Evolutionary conservation across 495 filamentous ascomycete genomes (phyloP), one percentile per base, ranked within the genome.

Genomic region (Lophiotrema nucula): DNA sequence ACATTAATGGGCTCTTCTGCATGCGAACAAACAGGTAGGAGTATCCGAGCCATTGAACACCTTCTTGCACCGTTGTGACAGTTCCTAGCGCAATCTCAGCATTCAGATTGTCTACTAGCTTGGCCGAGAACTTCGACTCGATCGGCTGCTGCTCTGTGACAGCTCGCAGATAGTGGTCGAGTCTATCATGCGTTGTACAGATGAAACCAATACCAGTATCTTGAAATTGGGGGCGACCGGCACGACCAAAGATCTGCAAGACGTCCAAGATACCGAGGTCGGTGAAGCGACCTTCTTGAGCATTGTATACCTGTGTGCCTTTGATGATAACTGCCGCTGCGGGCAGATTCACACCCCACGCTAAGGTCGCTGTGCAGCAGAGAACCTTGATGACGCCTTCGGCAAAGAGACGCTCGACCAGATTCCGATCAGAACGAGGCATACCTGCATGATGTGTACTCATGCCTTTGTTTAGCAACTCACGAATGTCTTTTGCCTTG

Each of bases 321-420:
- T 97, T 97, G 76, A 99, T 99, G 49, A 99, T 81, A 22, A 99
- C 93, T 2, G 93, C 95, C 12, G 95, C 92, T 8, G 93, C 93
- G 1, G 93, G 93, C 70, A 99, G 82, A 75, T 99, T 99, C 62
- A 99, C 92, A 83, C 93, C 93, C 93, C 93, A 99, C 10, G 93
- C 93, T 39, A 99, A 78, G 0, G 93, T 99, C 11, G 93, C 93
- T 13, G 93, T 99, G 84, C 95, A 97, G 76, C 93, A 97, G 6
- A 99, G 85, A 0, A 99, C 90, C 69, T 92, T 95, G 66, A 97
- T 82, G 11, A 95, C 81, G 2, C 93, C 93, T 64, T 93, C 83
- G 0, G 79, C 83, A 67, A 97, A 99, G 57, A 97, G 77, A 13
- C 86, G 83, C 70, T 99, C 93, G 76, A 95, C 88, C 24, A 96